phyloP scores from a whole-genome alignment of 2,329 filamentous ascomycete genomes.

The Ophiostoma populinum region DNA sequence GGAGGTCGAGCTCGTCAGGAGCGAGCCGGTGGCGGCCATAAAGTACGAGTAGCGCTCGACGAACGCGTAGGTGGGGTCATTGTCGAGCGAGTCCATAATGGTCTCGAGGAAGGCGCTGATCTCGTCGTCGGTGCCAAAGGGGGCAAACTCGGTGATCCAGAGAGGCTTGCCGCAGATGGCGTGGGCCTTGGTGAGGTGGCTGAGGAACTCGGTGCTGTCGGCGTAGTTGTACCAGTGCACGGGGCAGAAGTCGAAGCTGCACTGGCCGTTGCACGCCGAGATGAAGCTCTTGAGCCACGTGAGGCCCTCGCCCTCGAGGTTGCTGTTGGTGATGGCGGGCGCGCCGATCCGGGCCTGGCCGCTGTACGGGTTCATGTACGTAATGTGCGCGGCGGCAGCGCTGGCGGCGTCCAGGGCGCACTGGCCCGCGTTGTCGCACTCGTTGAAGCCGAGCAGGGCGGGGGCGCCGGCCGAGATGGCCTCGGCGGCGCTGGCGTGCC shows the following conservation, averaged over 20 bases:
- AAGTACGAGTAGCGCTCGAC: slow-evolving; percentile 42
- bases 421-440: slow-evolving; percentile 46
- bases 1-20: slow-evolving; percentile 22
- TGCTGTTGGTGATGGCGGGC: slow-evolving; percentile 46
- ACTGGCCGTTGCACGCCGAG: slow-evolving; percentile 29
- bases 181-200: slow-evolving; percentile 31
- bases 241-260: slow-evolving; percentile 41
- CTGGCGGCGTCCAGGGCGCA: slow-evolving; percentile 34
- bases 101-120: slow-evolving; percentile 30
- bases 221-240: slow-evolving; percentile 46
- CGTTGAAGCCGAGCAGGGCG: slow-evolving; percentile 52
- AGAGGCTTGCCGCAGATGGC: slow-evolving; percentile 32
- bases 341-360: slow-evolving; percentile 36
- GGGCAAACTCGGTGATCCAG: slow-evolving; percentile 50
- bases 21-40: slow-evolving; percentile 26
- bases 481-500: slow-evolving; percentile 30
- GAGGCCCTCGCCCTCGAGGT: slow-evolving; percentile 30
- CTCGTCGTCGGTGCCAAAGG: slow-evolving; percentile 25
- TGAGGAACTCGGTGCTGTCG: slow-evolving; percentile 32
- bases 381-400: slow-evolving; percentile 35
- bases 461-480: slow-evolving; percentile 37
- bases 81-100: slow-evolving; percentile 31
- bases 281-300: slow-evolving; percentile 37
- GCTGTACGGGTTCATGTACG: slow-evolving; percentile 37
- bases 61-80: slow-evolving; percentile 25